Evolutionary conservation across 2,329 filamentous ascomycete species (phyloP).

Genomic region (Lasiodiplodia sp.): DNA sequence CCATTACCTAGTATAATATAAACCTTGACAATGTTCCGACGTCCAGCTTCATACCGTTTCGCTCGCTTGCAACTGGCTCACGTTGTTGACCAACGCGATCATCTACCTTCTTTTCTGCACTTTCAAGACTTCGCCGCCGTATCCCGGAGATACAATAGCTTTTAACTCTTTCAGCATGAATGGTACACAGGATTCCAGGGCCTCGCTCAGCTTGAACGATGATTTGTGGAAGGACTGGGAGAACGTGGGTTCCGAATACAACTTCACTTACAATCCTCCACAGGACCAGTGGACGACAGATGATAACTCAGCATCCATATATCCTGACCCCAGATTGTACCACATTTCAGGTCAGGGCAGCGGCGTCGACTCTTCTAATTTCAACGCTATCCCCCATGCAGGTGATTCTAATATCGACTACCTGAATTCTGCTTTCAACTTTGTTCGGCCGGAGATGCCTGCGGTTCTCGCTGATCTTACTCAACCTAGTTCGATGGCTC

Average conservation of each 20-base stretch:
- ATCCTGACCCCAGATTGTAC: no score
- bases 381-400: no score
- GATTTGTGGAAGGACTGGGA: background rate
- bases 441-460: no score
- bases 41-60: background rate
- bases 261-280: background rate
- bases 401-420: no score
- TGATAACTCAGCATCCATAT: no score
- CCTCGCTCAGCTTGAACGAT: background rate
- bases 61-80: background rate
- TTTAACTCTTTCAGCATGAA: background rate
- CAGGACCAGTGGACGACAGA: background rate
- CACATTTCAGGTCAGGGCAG: no score
- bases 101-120: background rate
- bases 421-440: no score
- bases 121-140: background rate
- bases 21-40: background rate
- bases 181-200: background rate
- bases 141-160: background rate
- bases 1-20: conserved; percentile 4
- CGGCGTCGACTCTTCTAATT: no score
- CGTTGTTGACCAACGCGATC: conserved; percentile 24
- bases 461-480: background rate
- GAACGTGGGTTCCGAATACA: background rate
- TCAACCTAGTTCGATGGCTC: background rate